phyloP scores from a whole-genome alignment of 176 grass and related monocot species.

The Miscanthus lutarioriparius region DNA sequence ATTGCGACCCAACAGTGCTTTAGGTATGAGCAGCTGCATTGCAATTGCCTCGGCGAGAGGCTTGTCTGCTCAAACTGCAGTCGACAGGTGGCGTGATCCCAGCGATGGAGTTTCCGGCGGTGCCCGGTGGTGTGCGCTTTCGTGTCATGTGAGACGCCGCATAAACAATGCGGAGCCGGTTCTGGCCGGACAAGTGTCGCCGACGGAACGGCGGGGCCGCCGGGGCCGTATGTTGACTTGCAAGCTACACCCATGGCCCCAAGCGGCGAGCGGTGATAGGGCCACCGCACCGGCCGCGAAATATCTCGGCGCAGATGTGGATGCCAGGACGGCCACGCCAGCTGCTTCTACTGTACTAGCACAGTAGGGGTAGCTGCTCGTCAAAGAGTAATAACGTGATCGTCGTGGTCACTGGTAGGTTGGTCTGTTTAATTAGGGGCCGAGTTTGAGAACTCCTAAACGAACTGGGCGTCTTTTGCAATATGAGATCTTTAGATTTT shows the following conservation, averaged over 20 bases:
- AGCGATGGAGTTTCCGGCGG: no score
- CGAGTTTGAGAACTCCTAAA: conserved; percentile 9
- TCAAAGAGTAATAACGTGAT: conserved; percentile 4
- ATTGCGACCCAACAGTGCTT: conserved; percentile 21
- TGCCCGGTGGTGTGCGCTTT: no score
- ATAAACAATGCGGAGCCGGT: no score
- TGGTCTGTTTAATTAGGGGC: not conserved
- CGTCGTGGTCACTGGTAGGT: not conserved
- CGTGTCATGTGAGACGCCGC: no score
- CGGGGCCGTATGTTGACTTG: conserved; percentile 22
- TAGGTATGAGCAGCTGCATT: no score
- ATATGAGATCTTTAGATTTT: no score
- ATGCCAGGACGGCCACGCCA: not conserved
- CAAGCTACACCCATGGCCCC: not conserved
- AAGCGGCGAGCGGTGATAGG: conserved; percentile 28
- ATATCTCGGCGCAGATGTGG: conserved; percentile 35
- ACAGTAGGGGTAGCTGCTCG: not conserved
- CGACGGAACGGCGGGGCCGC: not conserved
- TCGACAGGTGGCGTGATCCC: no score
- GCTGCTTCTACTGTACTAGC: not conserved
- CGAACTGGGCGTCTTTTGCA: no score
- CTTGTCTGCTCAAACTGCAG: no score
- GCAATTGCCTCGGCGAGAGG: not conserved
- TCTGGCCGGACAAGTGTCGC: conserved; percentile 45
- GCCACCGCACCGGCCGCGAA: conserved; percentile 20